Percentiles rank a stretch among this genome's conserved stretches.
Evolutionary conservation across 139 green algal species (phyloP).

Genomic region (Chloropicon primus): DNA sequence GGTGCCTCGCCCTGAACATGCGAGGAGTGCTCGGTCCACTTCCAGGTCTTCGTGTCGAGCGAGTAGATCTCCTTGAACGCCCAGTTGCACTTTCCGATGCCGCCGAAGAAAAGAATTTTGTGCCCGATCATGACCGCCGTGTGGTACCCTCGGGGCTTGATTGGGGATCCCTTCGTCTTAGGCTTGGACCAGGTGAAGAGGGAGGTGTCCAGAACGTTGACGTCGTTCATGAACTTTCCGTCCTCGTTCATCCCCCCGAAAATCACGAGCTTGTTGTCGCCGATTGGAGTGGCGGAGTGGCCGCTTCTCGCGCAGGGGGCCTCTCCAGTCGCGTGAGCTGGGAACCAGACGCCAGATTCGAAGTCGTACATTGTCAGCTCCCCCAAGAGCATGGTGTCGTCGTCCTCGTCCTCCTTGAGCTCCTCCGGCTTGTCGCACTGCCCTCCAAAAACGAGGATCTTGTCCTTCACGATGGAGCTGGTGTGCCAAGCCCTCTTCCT

Average conservation of each 20-base stretch:
- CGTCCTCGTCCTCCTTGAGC: background rate
- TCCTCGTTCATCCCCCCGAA: conserved; percentile 3
- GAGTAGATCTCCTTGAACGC: conserved; percentile 5
- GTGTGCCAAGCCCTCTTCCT: background rate
- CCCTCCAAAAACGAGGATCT: background rate
- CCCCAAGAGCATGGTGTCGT: background rate
- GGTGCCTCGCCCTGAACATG: background rate
- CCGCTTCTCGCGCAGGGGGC: background rate
- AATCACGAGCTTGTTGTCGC: background rate
- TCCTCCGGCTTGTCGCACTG: background rate
- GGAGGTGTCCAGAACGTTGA: background rate
- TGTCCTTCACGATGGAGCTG: background rate
- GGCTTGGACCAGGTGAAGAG: background rate
- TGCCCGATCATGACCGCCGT: background rate
- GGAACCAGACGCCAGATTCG: background rate
- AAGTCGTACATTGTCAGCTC: background rate
- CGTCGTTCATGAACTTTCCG: conserved; percentile 3
- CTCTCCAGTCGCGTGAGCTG: background rate
- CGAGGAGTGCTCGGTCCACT: background rate
- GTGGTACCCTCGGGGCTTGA: conserved; percentile 1
- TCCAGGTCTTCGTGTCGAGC: conserved; percentile 3
- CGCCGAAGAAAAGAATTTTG: conserved; percentile 1
- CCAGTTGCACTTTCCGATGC: background rate
- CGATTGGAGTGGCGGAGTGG: background rate
- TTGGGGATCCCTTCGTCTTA: background rate